Conservation (phyloP, 1,284 basidiomycete species). For the Tetrapyrgos nigripes region DNA sequence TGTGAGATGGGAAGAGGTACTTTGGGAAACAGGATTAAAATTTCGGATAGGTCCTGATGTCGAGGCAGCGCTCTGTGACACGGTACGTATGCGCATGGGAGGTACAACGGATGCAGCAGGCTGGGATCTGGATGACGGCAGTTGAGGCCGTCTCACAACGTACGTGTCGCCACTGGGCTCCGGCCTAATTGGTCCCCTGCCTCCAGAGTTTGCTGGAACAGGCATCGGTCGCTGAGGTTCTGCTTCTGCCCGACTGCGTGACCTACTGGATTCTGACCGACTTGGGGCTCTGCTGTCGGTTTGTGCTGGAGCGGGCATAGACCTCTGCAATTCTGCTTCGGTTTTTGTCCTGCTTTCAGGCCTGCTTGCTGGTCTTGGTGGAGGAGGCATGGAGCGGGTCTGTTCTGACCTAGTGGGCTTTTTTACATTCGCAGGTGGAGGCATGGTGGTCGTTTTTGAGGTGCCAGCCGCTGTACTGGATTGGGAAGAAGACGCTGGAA, state of each 20-base stretch:
- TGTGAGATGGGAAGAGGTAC: neutral
- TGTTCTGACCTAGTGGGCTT: neutral
- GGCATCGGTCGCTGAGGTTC: neutral
- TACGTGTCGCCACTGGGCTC: neutral
- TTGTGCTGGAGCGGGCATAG: neutral
- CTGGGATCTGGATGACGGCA: conserved; percentile 9
- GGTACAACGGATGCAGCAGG: conserved; percentile 1
- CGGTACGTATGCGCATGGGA: neutral
- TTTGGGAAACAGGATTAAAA: neutral
- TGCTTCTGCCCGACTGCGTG: too few species aligned
- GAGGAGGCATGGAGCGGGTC: conserved; percentile 4
- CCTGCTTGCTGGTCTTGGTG: neutral
- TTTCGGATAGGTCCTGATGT: conserved; percentile 7
- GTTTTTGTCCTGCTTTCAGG: neutral
- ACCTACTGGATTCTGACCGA: neutral
- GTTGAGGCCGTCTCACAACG: neutral
- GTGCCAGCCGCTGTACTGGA: neutral
- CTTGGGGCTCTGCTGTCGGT: neutral
- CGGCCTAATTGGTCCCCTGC: neutral
- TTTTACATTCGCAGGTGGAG: neutral
- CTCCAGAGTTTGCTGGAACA: neutral
- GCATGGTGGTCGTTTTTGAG: neutral
- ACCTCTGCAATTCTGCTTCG: neutral
- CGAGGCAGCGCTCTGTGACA: neutral
- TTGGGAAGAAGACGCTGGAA: neutral